These are phyloP conservation scores for Cercophora samala DNA, from an alignment of 495 filamentous ascomycete species.

Conservation along the genomic window DNA sequence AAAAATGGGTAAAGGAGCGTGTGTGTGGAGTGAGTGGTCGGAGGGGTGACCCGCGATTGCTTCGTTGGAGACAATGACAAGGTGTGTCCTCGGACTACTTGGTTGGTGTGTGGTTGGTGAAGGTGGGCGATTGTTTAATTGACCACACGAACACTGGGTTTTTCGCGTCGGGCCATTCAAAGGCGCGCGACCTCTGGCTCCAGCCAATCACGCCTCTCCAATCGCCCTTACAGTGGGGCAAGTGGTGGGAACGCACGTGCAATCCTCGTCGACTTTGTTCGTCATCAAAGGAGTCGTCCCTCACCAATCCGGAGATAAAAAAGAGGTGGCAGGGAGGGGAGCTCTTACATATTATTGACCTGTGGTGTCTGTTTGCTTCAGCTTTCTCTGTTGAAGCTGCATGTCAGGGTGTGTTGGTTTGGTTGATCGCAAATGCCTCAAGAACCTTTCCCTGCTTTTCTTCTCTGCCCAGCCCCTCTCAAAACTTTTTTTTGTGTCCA, in stretches of 20 bases:
- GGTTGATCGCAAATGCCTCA: too few species aligned
- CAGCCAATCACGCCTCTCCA: background rate
- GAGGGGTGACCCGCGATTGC: background rate
- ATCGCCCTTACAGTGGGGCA: slow-evolving; percentile 11
- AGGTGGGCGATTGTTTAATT: slow-evolving; percentile 30
- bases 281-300: slow-evolving; percentile 16
- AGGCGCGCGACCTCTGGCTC: slow-evolving; percentile 24
- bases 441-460: too few species aligned
- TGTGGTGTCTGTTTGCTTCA: too few species aligned
- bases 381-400: too few species aligned
- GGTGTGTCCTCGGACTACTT: background rate
- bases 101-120: background rate
- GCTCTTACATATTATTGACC: too few species aligned
- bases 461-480: too few species aligned
- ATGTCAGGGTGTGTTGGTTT: too few species aligned
- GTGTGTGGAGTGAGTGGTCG: background rate
- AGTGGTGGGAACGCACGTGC: slow-evolving; percentile 26
- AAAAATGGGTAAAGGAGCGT: background rate
- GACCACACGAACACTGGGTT: slow-evolving; percentile 26
- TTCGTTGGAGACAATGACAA: background rate
- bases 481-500: background rate
- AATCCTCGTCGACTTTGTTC: slow-evolving; percentile 14
- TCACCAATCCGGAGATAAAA: slow-evolving; percentile 10
- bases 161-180: slow-evolving; percentile 31
- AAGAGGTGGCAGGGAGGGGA: background rate